Percentiles rank a stretch among this genome's conserved stretches.
Conservation (phyloP, 1,284 basidiomycete species). For the Ceratobasidium sp. region DNA sequence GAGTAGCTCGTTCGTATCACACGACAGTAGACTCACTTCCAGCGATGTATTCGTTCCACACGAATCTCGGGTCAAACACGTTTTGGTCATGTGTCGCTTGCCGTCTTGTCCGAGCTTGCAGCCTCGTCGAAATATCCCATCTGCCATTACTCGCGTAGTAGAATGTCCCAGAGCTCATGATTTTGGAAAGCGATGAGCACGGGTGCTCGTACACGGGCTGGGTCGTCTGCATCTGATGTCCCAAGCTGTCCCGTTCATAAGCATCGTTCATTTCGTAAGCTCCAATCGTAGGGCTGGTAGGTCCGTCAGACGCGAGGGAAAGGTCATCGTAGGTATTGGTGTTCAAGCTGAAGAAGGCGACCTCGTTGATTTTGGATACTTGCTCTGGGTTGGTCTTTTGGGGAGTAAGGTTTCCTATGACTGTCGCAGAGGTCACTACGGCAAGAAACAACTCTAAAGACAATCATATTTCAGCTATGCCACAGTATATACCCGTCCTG, state of each 20-base stretch:
- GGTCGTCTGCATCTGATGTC: constrained; percentile 56
- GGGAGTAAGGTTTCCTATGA: constrained; percentile 81
- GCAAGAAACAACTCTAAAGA: constrained; percentile 81
- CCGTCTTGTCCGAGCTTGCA: constrained; percentile 74
- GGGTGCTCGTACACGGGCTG: constrained; percentile 84
- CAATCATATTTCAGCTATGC: constrained; percentile 25
- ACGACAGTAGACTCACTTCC: constrained; percentile 61
- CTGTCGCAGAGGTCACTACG: constrained; percentile 78
- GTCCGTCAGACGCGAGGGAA: constrained; percentile 64
- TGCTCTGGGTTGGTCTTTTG: constrained; percentile 68
- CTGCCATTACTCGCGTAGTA: constrained; percentile 86
- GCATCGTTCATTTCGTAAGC: constrained; percentile 42
- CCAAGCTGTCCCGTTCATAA: constrained; percentile 31
- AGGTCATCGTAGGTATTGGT: constrained; percentile 78
- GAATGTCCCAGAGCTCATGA: constrained; percentile 91
- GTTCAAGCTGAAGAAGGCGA: constrained; percentile 79
- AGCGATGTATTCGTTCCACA: constrained; percentile 90
- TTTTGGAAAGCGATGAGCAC: constrained; percentile 89
- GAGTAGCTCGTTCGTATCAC: not conserved
- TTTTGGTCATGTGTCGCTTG: constrained; percentile 68
- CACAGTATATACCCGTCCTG: not conserved
- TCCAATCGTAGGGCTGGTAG: constrained; percentile 61
- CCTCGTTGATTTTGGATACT: constrained; percentile 81
- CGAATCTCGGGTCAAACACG: constrained; percentile 82
- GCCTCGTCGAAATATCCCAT: constrained; percentile 90